Conservation (phyloP, 352 stramenopile species). For the Phytophthora vignae region DNA sequence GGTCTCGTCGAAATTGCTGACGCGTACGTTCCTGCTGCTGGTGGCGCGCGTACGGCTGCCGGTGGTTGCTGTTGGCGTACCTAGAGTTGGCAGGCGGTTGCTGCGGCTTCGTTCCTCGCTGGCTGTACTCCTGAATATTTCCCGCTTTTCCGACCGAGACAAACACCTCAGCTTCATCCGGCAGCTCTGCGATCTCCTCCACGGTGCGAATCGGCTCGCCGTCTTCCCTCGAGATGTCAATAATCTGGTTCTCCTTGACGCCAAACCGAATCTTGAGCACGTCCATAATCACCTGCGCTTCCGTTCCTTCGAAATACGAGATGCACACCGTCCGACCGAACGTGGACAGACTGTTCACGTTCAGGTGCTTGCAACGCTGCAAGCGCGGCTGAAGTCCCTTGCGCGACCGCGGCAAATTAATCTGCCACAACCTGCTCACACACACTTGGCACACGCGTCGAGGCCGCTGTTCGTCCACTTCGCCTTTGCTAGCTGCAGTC, state of each 20-base stretch:
- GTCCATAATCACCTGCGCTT: constrained; percentile 74
- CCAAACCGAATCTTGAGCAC: constrained; percentile 84
- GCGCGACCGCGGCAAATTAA: constrained; percentile 78
- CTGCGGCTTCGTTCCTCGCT: constrained; percentile 32
- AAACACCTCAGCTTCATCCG: constrained; percentile 73
- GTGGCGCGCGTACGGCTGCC: constrained; percentile 23
- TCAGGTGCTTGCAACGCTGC: constrained; percentile 72
- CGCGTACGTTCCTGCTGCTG: constrained; percentile 40
- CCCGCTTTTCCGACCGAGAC: constrained; percentile 82
- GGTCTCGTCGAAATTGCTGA: constrained; percentile 35
- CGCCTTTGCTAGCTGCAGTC: constrained; percentile 42
- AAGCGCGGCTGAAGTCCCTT: constrained; percentile 59
- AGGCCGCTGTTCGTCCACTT: constrained; percentile 60
- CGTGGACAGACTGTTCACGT: constrained; percentile 81
- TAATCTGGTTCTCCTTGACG: constrained; percentile 76
- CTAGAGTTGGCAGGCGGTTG: constrained; percentile 21
- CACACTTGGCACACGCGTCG: constrained; percentile 80
- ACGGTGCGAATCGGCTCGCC: constrained; percentile 64
- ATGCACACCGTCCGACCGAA: constrained; percentile 84
- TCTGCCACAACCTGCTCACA: constrained; percentile 80
- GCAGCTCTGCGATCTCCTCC: constrained; percentile 58
- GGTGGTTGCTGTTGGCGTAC: constrained; percentile 27
- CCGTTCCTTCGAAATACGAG: constrained; percentile 83
- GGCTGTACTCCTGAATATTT: constrained; percentile 72
- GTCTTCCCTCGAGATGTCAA: constrained; percentile 79